A percentile compares a stretch with the other conserved stretches of the same genome.
phyloP scores from a whole-genome alignment of 306 rosid genomes.

The Prunus fruticosa region DNA sequence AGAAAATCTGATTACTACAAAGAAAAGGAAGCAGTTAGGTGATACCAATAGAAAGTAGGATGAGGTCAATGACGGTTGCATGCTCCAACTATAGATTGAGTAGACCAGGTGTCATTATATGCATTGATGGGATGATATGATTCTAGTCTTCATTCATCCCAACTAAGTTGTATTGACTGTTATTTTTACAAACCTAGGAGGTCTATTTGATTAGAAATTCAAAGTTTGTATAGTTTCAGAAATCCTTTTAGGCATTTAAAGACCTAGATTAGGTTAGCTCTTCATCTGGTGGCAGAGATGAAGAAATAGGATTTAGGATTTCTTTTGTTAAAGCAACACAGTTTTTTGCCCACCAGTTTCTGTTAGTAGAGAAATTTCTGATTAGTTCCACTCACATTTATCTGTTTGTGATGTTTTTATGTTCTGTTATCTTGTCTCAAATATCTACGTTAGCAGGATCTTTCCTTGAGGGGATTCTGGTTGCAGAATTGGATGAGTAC shows the following conservation, averaged over 20 bases:
- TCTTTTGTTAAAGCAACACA: neutral
- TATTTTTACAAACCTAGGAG: neutral
- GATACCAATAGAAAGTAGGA: too few species aligned
- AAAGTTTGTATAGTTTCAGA: neutral
- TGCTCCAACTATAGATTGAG: neutral
- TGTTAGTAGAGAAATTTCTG: neutral
- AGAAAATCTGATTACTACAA: neutral
- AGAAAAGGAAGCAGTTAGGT: neutral
- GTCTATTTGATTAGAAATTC: neutral
- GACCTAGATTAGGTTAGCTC: neutral
- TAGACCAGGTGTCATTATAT: neutral
- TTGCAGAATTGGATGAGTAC: conserved; percentile 72
- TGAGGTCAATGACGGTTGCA: neutral
- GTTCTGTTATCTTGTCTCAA: neutral
- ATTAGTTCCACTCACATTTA: neutral
- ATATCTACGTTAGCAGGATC: conserved; percentile 50
- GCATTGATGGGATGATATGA: neutral
- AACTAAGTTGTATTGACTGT: neutral
- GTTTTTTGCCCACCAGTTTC: neutral
- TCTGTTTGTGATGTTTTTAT: conserved; percentile 7
- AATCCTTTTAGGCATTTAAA: neutral
- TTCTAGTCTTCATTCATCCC: neutral
- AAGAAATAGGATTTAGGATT: neutral
- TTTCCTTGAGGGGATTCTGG: conserved; percentile 94
- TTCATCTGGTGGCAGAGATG: neutral